Conservation (phyloP, 305 asterid species). For the Solanum hybrid region DNA sequence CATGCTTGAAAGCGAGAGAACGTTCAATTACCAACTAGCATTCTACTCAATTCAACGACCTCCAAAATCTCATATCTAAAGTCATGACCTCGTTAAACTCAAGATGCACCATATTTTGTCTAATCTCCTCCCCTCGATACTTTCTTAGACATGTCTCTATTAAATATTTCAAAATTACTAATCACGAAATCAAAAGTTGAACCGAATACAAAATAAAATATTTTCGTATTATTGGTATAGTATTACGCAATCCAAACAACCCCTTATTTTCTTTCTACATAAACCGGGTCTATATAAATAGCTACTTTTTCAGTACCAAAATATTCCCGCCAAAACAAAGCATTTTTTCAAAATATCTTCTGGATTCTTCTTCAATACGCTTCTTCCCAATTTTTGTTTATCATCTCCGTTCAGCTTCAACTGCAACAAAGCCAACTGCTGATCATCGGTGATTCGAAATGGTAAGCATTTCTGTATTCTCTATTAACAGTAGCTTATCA, state of each 20-base stretch:
- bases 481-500: not conserved
- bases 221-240: no score
- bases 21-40: not conserved
- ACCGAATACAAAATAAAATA: not conserved
- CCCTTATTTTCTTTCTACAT: not conserved
- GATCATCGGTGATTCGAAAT: conserved; percentile 8
- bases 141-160: not conserved
- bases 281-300: not conserved
- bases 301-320: not conserved
- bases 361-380: not conserved
- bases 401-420: not conserved
- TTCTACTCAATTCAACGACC: not conserved
- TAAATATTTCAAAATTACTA: not conserved
- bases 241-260: not conserved
- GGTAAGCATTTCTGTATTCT: conserved; percentile 18
- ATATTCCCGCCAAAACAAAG: not conserved
- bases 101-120: not conserved
- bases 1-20: not conserved
- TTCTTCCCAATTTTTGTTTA: not conserved
- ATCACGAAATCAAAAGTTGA: not conserved
- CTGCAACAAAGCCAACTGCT: not conserved
- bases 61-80: not conserved
- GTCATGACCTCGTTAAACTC: not conserved
- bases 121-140: not conserved
- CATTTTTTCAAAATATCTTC: not conserved